A percentile compares a stretch with the other conserved stretches of the same genome.
Evolutionary conservation across 371 early-diverging fungal genomes (phyloP).

Genomic region (Umbelopsis sp.): DNA sequence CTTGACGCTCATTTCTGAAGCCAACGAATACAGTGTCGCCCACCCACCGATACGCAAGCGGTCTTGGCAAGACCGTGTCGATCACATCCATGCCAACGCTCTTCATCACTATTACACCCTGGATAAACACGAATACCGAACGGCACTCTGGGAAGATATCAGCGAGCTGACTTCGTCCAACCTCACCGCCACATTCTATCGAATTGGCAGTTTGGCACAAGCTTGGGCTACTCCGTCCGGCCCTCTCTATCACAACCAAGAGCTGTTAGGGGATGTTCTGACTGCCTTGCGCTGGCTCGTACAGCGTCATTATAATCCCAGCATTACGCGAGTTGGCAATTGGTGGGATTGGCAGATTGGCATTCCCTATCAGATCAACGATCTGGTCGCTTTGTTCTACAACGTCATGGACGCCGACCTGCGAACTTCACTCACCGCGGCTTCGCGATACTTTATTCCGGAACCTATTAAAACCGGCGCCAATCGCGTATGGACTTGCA

Average conservation of each 20-base stretch:
- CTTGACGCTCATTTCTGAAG: slow-evolving; percentile 8
- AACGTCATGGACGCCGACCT: background rate
- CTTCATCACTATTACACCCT: background rate
- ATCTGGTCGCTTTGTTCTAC: slow-evolving; percentile 6
- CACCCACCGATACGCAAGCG: slow-evolving; percentile 14
- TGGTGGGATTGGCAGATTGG: slow-evolving; percentile 19
- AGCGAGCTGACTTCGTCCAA: slow-evolving; percentile 1
- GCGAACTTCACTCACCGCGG: background rate
- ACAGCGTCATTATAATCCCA: background rate
- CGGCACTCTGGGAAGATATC: background rate
- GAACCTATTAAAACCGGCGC: slow-evolving; percentile 6
- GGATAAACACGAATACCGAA: background rate
- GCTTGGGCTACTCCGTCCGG: slow-evolving; percentile 4
- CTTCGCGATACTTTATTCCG: slow-evolving; percentile 4
- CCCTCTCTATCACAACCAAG: slow-evolving; percentile 8
- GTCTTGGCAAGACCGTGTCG: slow-evolving; percentile 7
- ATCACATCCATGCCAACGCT: slow-evolving; percentile 8
- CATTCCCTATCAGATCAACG: slow-evolving; percentile 12
- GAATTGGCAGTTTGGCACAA: slow-evolving; percentile 2
- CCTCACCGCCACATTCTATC: slow-evolving; percentile 8
- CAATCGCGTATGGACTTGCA: slow-evolving; percentile 10
- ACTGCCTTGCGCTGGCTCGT: background rate
- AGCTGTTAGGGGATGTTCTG: background rate
- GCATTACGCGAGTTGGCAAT: background rate
- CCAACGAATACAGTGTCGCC: slow-evolving; percentile 8